Evolutionary conservation across 371 early-diverging fungal genomes (phyloP), one percentile per base, ranked within the genome.

Genomic region (Mucor mucedo): DNA sequence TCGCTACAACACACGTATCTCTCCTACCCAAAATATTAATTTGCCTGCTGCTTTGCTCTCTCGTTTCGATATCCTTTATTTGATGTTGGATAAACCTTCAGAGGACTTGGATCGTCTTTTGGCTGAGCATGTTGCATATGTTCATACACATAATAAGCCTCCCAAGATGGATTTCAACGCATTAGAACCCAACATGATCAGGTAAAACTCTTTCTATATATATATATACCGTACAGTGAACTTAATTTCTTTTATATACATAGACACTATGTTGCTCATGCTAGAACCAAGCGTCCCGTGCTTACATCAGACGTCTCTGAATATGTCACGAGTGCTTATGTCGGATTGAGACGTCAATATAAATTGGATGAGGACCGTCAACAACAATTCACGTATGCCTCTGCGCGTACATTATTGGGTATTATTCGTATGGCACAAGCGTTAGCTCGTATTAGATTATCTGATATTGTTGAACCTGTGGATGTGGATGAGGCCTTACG

Each of bases 401-500:
- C 90, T 47, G 92, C 97, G 10, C 87, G 98, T 82, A 92, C 96
- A 28, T 78, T 99, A 58, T 75, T 97, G 62, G 93, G 93, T 62
- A 89, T 99, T 48, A 88, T 98, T 57, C 94, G 99, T 69, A 81
- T 98, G 77, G 85, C 97, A 48, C 94, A 83, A 87, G 98, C 89
- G 4, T 84, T 89, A 70, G 97, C 99, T 1, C 90, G 98, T 63
- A 77, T 98, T 33, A 90, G 98, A 27, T 85, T 93, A 56, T 84
- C 92, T 8, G 88, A 90, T 33, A 72, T 70, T n/a, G 96, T 98
- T 3, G 84, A 84, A 21, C 80, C 87, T 29, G 82, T 67, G 13
- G 99, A 99, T 82, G 96, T 99, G 21, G 93, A 96, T 60, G 99
- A 99, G 75, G 98, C 98, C 0, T 73, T 97, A 64, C 85, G 98